Base-by-base conservation (phyloP, 495 filamentous ascomycete species). In the Aspergillus taichungensis region DNA sequence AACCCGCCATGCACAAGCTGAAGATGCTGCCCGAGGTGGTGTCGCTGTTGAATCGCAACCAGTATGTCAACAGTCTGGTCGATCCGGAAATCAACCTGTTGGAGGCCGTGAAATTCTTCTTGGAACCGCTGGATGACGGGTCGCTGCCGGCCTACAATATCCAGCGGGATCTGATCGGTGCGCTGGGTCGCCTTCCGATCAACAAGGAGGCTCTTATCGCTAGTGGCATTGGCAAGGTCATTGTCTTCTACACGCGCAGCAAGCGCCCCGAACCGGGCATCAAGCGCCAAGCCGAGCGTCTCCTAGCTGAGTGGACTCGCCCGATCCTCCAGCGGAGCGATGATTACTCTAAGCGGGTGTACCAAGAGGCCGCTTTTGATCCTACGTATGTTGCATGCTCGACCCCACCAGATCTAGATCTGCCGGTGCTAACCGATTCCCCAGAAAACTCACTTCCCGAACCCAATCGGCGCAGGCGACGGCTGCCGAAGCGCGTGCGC, bases 71-170 rank as follows among this genome's bases (percentile, higher is more conserved):
- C 66, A 76, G 80, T 50, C 80, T 95, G 45, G 82, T 95, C 46
- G 94, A 99, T 51, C 89, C 90, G 0, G 90, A 96, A 54, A 92
- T 84, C 59, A 95, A 96, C 67, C 80, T 99, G 50, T 74, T 99
- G 29, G 87, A 94, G 62, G 86, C 88, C 3, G 88, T 99, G 52
- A 85, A 86, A 55, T 95, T 91, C 76, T 97, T 97, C 79, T 82
- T 99, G 9, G 94, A 99, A 59, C 94, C 94, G 4, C 77, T 96
- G 34, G 84, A 88, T 47, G 89, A 95, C 56, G 92, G 90, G 49
- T 85, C 84, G 36, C 72, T 99, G 24, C 92, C 94, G 0, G 90
- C 92, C 24, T 97, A 95, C 70, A 89, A 87, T 57, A 96, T 99
- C 58, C 94, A 99, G 69, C 87, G 87, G 38, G 88, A 96, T 51